phyloP scores from a whole-genome alignment of 805 yeast genomes.

The Zygoascus bituminiphila region DNA sequence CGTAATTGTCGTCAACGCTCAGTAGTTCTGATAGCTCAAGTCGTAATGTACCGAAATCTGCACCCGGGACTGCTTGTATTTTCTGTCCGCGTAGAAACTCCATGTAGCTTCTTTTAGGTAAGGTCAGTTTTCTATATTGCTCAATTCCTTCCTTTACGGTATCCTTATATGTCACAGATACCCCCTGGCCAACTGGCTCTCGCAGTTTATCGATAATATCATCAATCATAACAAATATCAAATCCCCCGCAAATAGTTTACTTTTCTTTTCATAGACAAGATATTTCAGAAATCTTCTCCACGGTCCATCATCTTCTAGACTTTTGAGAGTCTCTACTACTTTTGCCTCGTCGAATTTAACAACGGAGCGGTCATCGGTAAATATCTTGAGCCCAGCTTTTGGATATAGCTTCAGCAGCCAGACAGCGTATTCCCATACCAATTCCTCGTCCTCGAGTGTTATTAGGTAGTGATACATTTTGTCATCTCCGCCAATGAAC shows the following conservation, averaged over 20 bases:
- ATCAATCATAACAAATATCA: constrained; percentile 27
- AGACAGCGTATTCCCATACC: constrained; percentile 32
- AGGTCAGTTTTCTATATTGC: constrained; percentile 13
- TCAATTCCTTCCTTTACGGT: constrained; percentile 20
- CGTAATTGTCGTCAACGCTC: constrained; percentile 18
- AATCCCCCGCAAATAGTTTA: constrained; percentile 24
- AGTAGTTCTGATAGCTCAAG: constrained; percentile 21
- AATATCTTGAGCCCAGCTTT: constrained; percentile 28
- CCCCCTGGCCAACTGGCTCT: background rate
- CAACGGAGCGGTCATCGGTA: constrained; percentile 18
- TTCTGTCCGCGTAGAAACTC: constrained; percentile 16
- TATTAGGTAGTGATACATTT: constrained; percentile 22
- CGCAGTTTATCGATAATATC: constrained; percentile 24
- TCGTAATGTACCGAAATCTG: constrained; percentile 17
- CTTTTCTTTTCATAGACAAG: constrained; percentile 25
- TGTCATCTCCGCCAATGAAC: constrained; percentile 21
- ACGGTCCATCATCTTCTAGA: constrained; percentile 28
- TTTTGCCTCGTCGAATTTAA: constrained; percentile 24
- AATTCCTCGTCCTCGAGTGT: constrained; percentile 21
- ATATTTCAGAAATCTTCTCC: constrained; percentile 30
- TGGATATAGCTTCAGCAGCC: constrained; percentile 27
- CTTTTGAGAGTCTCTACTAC: constrained; percentile 25
- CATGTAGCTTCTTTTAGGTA: constrained; percentile 30
- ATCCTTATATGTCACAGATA: background rate
- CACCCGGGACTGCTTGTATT: constrained; percentile 7